Conservation (phyloP, 768 basidiomycete species). For the Amanita molliuscula region DNA sequence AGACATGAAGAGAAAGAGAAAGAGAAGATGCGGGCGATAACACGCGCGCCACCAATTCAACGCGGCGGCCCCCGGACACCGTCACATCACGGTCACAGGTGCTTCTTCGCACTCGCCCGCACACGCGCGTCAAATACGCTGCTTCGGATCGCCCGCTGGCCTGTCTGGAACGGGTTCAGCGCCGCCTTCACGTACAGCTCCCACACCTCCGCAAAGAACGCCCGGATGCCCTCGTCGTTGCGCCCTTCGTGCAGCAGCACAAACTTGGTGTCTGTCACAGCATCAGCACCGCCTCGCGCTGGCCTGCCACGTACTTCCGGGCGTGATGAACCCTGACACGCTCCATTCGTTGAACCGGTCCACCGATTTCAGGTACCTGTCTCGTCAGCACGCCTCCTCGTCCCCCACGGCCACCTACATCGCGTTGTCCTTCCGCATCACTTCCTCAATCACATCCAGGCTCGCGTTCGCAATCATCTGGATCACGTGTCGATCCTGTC, state of each 20-base stretch:
- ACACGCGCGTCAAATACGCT: constrained; percentile 76
- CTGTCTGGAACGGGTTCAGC: constrained; percentile 94
- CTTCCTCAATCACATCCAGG: constrained; percentile 90
- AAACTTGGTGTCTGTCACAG: constrained; percentile 79
- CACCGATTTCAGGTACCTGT: constrained; percentile 88
- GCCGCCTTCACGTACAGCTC: constrained; percentile 93
- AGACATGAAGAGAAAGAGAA: constrained; percentile 32
- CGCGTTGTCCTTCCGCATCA: constrained; percentile 69
- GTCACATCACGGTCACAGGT: constrained; percentile 34
- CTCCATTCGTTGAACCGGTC: constrained; percentile 99
- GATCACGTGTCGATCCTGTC: constrained; percentile 86
- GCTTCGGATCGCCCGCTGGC: constrained; percentile 76
- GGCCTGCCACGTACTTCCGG: constrained; percentile 64
- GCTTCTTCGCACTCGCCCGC: constrained; percentile 76
- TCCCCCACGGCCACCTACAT: constrained; percentile 44
- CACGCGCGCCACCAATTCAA: background rate
- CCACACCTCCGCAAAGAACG: constrained; percentile 94
- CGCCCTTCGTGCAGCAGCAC: constrained; percentile 88
- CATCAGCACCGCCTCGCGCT: constrained; percentile 12
- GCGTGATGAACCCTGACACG: constrained; percentile 91
- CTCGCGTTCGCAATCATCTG: constrained; percentile 99
- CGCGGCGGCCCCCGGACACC: constrained; percentile 18
- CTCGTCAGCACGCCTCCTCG: constrained; percentile 10
- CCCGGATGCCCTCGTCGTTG: constrained; percentile 93
- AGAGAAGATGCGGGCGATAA: constrained; percentile 13